Conservation (phyloP, 2,329 filamentous ascomycete genomes). For the Metarhizium album region DNA sequence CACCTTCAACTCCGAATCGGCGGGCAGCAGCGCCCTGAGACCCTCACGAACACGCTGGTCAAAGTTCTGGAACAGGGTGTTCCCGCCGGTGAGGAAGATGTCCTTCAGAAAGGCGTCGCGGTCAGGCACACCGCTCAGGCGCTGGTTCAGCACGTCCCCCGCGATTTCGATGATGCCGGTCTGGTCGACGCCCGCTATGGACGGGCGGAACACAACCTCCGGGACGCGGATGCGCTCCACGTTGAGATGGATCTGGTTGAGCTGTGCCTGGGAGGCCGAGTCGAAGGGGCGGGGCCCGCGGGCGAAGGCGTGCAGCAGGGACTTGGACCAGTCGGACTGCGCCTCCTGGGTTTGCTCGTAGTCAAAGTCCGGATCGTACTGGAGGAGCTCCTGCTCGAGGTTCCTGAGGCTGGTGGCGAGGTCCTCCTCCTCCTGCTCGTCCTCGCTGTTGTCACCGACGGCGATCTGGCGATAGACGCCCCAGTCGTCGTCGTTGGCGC, state of each 20-base stretch:
- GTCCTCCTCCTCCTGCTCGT: slow-evolving; percentile 89
- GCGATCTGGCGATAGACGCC: slow-evolving; percentile 90
- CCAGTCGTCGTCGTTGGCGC: slow-evolving; percentile 96
- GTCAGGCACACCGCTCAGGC: slow-evolving; percentile 48
- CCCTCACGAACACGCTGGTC: slow-evolving; percentile 70
- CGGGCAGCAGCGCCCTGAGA: slow-evolving; percentile 60
- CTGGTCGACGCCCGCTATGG: slow-evolving; percentile 86
- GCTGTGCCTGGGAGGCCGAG: slow-evolving; percentile 63
- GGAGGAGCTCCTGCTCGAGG: slow-evolving; percentile 75
- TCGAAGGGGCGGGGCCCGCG: slow-evolving; percentile 84
- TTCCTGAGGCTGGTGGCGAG: slow-evolving; percentile 60
- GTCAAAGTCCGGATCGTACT: slow-evolving; percentile 79
- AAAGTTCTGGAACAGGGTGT: slow-evolving; percentile 76
- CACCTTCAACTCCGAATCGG: slow-evolving; percentile 55
- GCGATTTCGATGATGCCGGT: slow-evolving; percentile 88
- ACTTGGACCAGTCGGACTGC: slow-evolving; percentile 91
- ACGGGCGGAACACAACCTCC: slow-evolving; percentile 85
- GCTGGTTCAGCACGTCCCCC: slow-evolving; percentile 77
- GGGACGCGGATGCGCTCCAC: slow-evolving; percentile 91
- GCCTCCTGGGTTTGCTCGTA: slow-evolving; percentile 88
- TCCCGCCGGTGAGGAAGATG: slow-evolving; percentile 90
- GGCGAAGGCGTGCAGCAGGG: slow-evolving; percentile 78
- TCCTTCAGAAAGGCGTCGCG: slow-evolving; percentile 68
- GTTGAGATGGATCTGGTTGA: slow-evolving; percentile 86
- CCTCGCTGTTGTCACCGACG: slow-evolving; percentile 69